Conservation (phyloP, 2,329 filamentous ascomycete genomes). For the Colletotrichum higginsianum region DNA sequence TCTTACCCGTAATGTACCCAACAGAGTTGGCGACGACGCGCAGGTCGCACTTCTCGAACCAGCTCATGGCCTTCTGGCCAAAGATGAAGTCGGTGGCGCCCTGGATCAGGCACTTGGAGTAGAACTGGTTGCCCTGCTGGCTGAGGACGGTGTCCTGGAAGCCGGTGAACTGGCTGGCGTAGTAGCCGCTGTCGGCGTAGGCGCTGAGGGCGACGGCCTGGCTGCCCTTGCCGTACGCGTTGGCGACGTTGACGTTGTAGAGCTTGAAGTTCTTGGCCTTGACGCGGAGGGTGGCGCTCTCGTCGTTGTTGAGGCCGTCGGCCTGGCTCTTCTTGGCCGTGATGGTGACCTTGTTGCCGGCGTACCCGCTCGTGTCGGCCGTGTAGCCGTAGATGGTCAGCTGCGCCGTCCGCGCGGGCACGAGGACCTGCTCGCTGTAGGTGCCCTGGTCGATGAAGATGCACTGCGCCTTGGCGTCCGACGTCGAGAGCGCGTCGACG, state of each 20-base stretch:
- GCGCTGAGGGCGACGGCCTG: slow-evolving; percentile 63
- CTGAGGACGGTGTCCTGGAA: slow-evolving; percentile 67
- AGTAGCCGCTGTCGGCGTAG: slow-evolving; percentile 61
- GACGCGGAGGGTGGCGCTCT: slow-evolving; percentile 64
- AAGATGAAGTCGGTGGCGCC: slow-evolving; percentile 68
- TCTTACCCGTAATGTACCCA: slow-evolving; percentile 60
- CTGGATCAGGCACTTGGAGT: slow-evolving; percentile 59
- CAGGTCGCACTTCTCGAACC: slow-evolving; percentile 61
- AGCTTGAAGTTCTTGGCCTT: slow-evolving; percentile 65
- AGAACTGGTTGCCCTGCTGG: slow-evolving; percentile 63
- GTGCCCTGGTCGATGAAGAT: slow-evolving; percentile 78
- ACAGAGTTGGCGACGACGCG: slow-evolving; percentile 52
- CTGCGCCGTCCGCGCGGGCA: slow-evolving; percentile 63
- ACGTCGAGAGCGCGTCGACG: slow-evolving; percentile 70
- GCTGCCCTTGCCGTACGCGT: slow-evolving; percentile 64
- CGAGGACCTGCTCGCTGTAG: slow-evolving; percentile 72
- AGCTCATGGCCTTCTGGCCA: slow-evolving; percentile 58
- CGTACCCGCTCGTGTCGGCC: slow-evolving; percentile 64
- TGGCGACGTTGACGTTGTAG: slow-evolving; percentile 73
- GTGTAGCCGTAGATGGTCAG: slow-evolving; percentile 73
- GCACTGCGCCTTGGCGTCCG: slow-evolving; percentile 64
- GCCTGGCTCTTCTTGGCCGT: slow-evolving; percentile 69
- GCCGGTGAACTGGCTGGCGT: slow-evolving; percentile 61
- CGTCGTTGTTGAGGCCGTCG: slow-evolving; percentile 66
- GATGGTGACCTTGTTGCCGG: slow-evolving; percentile 70